phyloP scores from a whole-genome alignment of 1,284 basidiomycete genomes.

The Porogramme epimiltina region DNA sequence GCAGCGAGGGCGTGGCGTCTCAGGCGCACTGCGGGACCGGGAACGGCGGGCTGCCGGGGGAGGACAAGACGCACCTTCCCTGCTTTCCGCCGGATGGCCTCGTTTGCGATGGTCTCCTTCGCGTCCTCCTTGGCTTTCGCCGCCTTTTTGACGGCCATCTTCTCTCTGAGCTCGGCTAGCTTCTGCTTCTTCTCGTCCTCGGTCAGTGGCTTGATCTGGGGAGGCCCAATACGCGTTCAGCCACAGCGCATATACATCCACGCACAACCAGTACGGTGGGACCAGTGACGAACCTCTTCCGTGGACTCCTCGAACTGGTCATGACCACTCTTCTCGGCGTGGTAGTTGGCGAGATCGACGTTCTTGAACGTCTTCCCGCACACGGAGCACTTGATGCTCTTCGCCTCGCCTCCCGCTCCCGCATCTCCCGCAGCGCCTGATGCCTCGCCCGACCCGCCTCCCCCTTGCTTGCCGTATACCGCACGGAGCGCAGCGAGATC shows the following conservation, averaged over 20 bases:
- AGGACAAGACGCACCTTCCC: slow-evolving; percentile 60
- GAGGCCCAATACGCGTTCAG: neutral
- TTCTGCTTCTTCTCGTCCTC: slow-evolving; percentile 92
- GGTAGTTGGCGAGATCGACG: slow-evolving; percentile 88
- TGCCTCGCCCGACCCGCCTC: slow-evolving; percentile 16
- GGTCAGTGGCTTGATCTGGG: slow-evolving; percentile 86
- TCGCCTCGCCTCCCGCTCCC: slow-evolving; percentile 57
- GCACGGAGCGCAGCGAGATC: slow-evolving; percentile 65
- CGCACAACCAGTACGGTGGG: neutral
- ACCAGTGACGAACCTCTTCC: slow-evolving; percentile 68
- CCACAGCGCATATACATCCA: neutral
- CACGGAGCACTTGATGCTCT: slow-evolving; percentile 81
- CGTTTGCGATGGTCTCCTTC: slow-evolving; percentile 76
- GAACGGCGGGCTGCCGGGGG: too few species aligned
- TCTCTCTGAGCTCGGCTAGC: slow-evolving; percentile 77
- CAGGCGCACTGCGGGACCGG: too few species aligned
- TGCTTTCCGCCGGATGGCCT: slow-evolving; percentile 80
- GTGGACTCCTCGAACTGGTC: slow-evolving; percentile 94
- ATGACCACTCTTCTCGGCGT: slow-evolving; percentile 95
- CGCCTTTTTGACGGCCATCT: slow-evolving; percentile 76
- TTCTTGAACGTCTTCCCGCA: slow-evolving; percentile 90
- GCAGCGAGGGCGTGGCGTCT: neutral
- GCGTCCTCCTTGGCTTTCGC: slow-evolving; percentile 70
- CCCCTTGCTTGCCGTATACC: slow-evolving; percentile 40
- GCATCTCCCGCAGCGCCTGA: slow-evolving; percentile 38